Evolutionary conservation across 2,329 filamentous ascomycete genomes (phyloP), one percentile per base, ranked within the genome.

Genomic region (Cyphellophora attinorum): DNA sequence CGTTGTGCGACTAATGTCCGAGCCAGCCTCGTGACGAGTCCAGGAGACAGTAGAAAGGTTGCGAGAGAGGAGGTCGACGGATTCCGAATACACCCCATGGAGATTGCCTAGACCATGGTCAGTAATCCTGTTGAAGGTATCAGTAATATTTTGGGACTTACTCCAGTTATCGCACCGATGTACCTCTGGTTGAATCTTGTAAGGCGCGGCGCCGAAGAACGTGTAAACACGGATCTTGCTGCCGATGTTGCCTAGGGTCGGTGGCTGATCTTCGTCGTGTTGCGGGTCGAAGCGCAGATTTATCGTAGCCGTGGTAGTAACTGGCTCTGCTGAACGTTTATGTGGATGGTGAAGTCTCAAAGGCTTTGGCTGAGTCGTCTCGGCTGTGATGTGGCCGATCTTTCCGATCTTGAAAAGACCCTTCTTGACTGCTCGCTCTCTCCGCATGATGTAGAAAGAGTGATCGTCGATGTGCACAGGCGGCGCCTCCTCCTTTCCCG

Each of bases 241-340:
- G 34, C 53, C 57, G 29, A 79, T 52, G 11, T 58, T 64, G 29
- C 64, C 60, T 2, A 80, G 61, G 21, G 56, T 59, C 2, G 76
- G 76, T 11, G 75, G 75, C 14, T 57, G 46, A 30, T 63, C 58
- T 25, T 53, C 51, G 21, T 66, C 60, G 4, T 68, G 64, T 3
- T 55, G 47, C 2, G 76, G 76, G 40, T 80, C 76, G 46, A 79
- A 80, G 21, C 76, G 71, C 10, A 79, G 56, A 35, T 70, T 59
- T 2, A 79, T 55, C 1, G 64, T 74, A 5, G 68, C 64, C 46
- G 69, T 67, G 1, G 72, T 77, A 14, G 67, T 68, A 29, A 72
- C 62, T 3, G 61, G 59, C 27, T 56, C 52, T 12, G 51, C 50
- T 13, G 49, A 38, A 25, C 58, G 47, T 19, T 57, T 54, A 30